phyloP scores from a whole-genome alignment of 352 stramenopile genomes.

The Globisporangium paddicum region DNA sequence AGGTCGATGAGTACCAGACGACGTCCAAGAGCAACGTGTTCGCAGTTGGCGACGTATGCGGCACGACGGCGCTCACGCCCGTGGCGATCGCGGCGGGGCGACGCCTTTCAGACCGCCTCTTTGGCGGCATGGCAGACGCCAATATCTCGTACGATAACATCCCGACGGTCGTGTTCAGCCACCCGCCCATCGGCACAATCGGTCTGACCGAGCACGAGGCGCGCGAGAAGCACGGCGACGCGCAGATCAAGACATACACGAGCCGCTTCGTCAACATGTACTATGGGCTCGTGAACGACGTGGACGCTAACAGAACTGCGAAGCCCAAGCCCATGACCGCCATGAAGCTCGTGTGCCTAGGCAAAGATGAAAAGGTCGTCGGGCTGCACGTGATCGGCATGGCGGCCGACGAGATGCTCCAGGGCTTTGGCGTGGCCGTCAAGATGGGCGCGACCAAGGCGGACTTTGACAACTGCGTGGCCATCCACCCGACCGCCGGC shows the following conservation, averaged over 20 bases:
- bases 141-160: constrained; percentile 90
- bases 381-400: constrained; percentile 96
- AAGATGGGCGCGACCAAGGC: constrained; percentile 98
- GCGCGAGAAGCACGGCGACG: constrained; percentile 80
- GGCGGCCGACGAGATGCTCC: constrained; percentile 96
- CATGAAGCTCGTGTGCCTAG: constrained; percentile 94
- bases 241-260: constrained; percentile 92
- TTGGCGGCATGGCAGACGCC: constrained; percentile 53
- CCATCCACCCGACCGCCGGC: constrained; percentile 94
- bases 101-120: constrained; percentile 83
- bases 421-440: constrained; percentile 98
- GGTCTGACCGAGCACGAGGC: constrained; percentile 92
- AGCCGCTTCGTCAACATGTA: constrained; percentile 95
- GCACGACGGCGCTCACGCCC: constrained; percentile 70
- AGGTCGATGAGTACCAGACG: constrained; percentile 88
- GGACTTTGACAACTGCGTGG: constrained; percentile 95
- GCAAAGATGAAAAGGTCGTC: constrained; percentile 91
- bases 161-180: constrained; percentile 95
- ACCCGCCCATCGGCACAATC: constrained; percentile 94
- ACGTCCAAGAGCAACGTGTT: constrained; percentile 82
- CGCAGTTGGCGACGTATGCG: constrained; percentile 73
- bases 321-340: constrained; percentile 90
- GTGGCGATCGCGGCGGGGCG: constrained; percentile 85
- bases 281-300: constrained; percentile 88
- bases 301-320: constrained; percentile 24